A percentile compares a stretch with the other conserved stretches of the same genome.
Conservation (phyloP, 2,329 filamentous ascomycete species). For the Scopulariopsis brevicaulis region DNA sequence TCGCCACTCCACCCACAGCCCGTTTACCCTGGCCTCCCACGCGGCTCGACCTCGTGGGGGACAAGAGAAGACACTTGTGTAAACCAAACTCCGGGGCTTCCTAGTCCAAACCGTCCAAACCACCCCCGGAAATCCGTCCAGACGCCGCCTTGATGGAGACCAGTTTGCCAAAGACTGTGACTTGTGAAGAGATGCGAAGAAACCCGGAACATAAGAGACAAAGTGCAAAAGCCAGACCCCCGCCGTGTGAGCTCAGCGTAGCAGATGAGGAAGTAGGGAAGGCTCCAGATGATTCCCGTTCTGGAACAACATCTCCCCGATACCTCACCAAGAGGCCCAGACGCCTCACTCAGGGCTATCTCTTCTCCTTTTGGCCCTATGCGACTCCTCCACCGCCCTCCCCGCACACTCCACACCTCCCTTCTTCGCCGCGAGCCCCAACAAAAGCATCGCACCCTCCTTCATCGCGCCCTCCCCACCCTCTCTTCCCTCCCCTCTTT, state of each 20-base stretch:
- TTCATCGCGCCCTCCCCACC: not conserved
- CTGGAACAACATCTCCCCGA: not conserved
- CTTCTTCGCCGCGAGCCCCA: slow-evolving; percentile 33
- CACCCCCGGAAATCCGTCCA: not conserved
- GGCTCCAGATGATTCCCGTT: too few relatives aligned
- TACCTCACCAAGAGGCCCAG: not conserved
- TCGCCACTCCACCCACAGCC: not conserved
- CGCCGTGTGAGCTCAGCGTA: too few relatives aligned
- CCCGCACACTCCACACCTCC: slow-evolving; percentile 9
- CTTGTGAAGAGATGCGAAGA: not conserved
- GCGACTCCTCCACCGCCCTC: slow-evolving; percentile 6
- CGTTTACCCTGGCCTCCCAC: too few relatives aligned
- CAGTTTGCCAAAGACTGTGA: not conserved
- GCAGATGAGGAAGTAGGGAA: too few relatives aligned
- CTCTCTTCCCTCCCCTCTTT: not conserved
- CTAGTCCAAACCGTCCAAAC: not conserved
- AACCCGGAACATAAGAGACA: not conserved
- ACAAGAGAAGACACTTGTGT: too few relatives aligned
- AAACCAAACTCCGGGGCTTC: too few relatives aligned
- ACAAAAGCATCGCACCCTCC: slow-evolving; percentile 29
- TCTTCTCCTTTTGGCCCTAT: slow-evolving; percentile 26
- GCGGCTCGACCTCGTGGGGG: too few relatives aligned
- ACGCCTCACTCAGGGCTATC: slow-evolving; percentile 23
- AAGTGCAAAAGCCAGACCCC: not conserved
- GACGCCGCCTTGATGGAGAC: not conserved